These are phyloP conservation scores for Dianthus caryophyllus DNA, from an alignment of 148 eudicot genomes.

Conservation along the genomic window DNA sequence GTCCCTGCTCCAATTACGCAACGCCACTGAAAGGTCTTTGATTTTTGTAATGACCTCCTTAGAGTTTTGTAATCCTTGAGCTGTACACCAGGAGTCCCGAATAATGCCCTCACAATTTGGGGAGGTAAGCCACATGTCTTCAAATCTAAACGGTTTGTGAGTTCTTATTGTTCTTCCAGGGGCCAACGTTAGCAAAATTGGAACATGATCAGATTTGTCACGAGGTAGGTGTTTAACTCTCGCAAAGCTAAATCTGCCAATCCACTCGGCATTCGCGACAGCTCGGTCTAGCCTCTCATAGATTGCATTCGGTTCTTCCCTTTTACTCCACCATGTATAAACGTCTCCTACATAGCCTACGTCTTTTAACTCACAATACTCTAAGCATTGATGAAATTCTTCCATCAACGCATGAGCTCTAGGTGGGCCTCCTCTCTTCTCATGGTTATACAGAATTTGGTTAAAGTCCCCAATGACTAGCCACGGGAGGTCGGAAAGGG, in stretches of 20 bases:
- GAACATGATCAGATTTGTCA: not conserved
- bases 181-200: not conserved
- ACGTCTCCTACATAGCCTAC: not conserved
- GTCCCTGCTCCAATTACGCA: too few species aligned
- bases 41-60: too few species aligned
- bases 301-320: not conserved
- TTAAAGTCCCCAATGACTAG: slow-evolving; percentile 7
- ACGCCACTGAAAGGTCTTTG: too few species aligned
- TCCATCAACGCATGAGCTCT: not conserved
- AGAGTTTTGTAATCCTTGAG: too few species aligned
- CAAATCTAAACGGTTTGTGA: too few species aligned
- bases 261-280: not conserved
- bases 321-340: not conserved
- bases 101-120: too few species aligned
- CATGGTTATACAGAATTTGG: not conserved
- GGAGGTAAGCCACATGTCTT: too few species aligned
- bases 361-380: not conserved
- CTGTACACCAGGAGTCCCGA: too few species aligned
- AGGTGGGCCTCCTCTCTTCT: not conserved
- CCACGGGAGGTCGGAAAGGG: not conserved
- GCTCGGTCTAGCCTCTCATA: not conserved
- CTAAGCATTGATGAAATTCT: not conserved
- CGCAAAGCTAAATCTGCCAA: fast-evolving
- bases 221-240: not conserved
- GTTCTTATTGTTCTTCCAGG: too few species aligned